phyloP scores from a whole-genome alignment of 2,329 filamentous ascomycete genomes.

The Aspergillus floridensis region DNA sequence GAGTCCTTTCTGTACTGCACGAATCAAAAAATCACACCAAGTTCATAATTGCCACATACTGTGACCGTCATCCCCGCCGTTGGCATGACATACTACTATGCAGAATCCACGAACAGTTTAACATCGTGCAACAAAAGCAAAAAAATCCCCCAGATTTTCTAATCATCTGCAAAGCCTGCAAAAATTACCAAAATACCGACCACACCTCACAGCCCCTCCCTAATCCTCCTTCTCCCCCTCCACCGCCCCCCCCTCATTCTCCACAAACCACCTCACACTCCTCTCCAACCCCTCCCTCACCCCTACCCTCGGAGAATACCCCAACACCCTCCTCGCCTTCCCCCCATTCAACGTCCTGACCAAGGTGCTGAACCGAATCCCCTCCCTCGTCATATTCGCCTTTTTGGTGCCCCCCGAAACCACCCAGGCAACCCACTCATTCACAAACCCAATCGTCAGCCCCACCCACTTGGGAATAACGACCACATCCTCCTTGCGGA shows the following conservation, averaged over 20 bases:
- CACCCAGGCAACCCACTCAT: slow-evolving; percentile 7
- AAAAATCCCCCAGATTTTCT: too few species aligned
- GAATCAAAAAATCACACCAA: too few species aligned
- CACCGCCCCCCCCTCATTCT: neutral
- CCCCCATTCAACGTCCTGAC: neutral
- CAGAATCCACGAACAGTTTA: too few species aligned
- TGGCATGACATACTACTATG: too few species aligned
- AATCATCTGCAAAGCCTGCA: too few species aligned
- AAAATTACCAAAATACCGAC: too few species aligned
- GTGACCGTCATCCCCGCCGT: too few species aligned
- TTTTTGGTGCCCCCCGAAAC: neutral
- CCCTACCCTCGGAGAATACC: neutral
- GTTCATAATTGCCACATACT: too few species aligned
- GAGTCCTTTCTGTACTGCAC: too few species aligned
- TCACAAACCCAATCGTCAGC: neutral
- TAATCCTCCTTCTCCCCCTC: neutral
- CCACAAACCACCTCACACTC: slow-evolving; percentile 6
- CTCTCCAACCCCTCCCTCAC: slow-evolving; percentile 7
- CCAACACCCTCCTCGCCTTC: slow-evolving; percentile 8
- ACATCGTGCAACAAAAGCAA: too few species aligned
- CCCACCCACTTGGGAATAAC: slow-evolving; percentile 8
- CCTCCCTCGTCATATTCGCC: slow-evolving; percentile 8
- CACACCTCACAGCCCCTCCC: too few species aligned
- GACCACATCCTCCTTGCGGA: slow-evolving; percentile 1
- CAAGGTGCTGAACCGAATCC: slow-evolving; percentile 8